Conservation (phyloP, 768 basidiomycete genomes). For the Symmetrospora coprosmae region DNA sequence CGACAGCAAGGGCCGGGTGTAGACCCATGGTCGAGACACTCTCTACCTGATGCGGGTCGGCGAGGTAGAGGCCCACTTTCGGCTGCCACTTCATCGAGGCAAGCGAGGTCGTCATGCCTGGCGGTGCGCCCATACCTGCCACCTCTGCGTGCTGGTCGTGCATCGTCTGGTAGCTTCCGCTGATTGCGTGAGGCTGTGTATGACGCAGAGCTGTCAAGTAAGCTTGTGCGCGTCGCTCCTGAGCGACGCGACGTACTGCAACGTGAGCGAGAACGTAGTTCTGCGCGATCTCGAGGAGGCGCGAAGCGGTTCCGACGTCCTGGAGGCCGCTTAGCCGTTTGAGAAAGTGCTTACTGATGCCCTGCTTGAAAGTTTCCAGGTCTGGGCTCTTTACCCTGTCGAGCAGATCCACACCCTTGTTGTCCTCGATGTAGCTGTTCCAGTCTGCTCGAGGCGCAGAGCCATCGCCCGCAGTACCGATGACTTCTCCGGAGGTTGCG, state of each 20-base stretch:
- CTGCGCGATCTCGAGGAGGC: not conserved
- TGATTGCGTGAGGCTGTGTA: constrained; percentile 5
- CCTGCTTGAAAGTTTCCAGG: not conserved
- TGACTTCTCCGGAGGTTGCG: not conserved
- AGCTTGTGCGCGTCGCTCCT: not conserved
- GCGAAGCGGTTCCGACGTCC: not conserved
- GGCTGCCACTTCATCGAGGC: not conserved
- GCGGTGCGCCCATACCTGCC: not conserved
- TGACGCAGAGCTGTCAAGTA: too few species aligned
- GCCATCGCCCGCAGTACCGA: not conserved
- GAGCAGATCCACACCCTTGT: not conserved
- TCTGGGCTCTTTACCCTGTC: constrained; percentile 1
- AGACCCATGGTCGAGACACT: not conserved
- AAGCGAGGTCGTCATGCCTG: too few species aligned
- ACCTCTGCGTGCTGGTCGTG: not conserved
- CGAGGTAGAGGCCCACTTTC: not conserved
- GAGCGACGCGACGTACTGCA: not conserved
- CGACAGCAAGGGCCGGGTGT: not conserved
- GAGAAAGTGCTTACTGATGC: not conserved
- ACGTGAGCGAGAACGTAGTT: constrained; percentile 1
- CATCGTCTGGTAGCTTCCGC: not conserved
- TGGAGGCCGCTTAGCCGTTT: not conserved
- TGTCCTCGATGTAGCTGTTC: not conserved
- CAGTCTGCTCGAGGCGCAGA: not conserved
- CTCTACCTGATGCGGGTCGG: not conserved